Base-by-base conservation (phyloP, 2,329 filamentous ascomycete species). In the Aspergillus pseudonomiae region DNA sequence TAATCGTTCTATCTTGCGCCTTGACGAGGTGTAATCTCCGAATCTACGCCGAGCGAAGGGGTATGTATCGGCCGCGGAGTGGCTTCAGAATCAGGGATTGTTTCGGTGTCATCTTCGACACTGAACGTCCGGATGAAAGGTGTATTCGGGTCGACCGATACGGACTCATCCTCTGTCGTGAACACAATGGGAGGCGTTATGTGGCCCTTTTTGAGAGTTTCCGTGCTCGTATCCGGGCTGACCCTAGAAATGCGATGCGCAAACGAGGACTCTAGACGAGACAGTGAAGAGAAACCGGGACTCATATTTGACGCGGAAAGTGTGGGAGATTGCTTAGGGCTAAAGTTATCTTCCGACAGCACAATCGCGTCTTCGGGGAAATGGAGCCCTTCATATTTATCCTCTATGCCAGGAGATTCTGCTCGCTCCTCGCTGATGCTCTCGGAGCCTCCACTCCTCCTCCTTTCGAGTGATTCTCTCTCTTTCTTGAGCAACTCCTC, bases 401-500 rank as follows among this genome's bases (percentile, higher is more conserved):
- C 73, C 57, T 75, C 77, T 12, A 78, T 54, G 6, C 66, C 70
- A 7, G 70, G 67, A 2, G 75, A 70, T 3, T 67, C 68, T 34
- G 70, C 52, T 28, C 63, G 60, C 24, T 74, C 71, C 6, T 73
- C 70, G 57, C 60, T 62, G 19, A 63, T 62, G 9, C 68, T 67
- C n/a, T 65, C 67, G 1, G 67, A 71, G 21, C 70, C 70, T 30
- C 62, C 68, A 53, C 65, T 65, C 48, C 63, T 66, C 52, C 64
- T 68, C 36, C 73, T 72, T 61, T 74, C 75, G 43, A 78, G 63
- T 14, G 74, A 69, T 41, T 79, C 77, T 48, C 70, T 74, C 66
- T 74, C 77, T 64, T 71, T 75, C 55, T 71, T 73, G 41, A 77
- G 62, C 9, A 75, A 65, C 41, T 82, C 80, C 52, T 82, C 80